Percentiles rank a stretch among this genome's conserved stretches.
phyloP scores from a whole-genome alignment of 1,284 basidiomycete genomes.

The Boletus albobrunnescens region DNA sequence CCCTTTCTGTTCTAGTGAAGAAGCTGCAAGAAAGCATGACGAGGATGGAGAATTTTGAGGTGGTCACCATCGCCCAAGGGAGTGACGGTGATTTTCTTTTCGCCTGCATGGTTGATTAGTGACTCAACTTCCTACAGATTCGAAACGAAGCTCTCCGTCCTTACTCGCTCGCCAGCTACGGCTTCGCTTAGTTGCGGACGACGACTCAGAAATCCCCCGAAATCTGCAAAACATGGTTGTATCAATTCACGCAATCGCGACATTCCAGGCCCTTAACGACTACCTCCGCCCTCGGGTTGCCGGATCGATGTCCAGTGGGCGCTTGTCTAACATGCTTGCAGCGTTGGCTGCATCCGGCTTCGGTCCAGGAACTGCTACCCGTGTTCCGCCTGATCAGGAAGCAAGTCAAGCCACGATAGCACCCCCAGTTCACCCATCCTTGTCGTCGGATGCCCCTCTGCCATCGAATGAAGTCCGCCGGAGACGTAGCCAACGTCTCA shows the following conservation, averaged over 20 bases:
- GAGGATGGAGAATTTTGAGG: conserved; percentile 91
- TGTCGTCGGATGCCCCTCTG: conserved; percentile 27
- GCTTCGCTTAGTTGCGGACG: conserved; percentile 81
- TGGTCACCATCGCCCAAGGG: conserved; percentile 78
- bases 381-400: conserved; percentile 23
- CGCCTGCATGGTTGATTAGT: conserved; percentile 4
- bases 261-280: conserved; percentile 92
- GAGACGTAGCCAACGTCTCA: conserved; percentile 79
- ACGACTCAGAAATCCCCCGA: conserved; percentile 82
- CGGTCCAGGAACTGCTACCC: conserved; percentile 38
- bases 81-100: conserved; percentile 53
- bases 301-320: conserved; percentile 61
- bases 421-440: conserved; percentile 30
- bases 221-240: conserved; percentile 86
- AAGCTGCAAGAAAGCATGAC: conserved; percentile 92
- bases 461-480: conserved; percentile 45
- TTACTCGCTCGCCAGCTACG: conserved; percentile 85
- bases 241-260: conserved; percentile 94
- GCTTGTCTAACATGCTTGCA: conserved; percentile 87
- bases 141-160: conserved; percentile 81
- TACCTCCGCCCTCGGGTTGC: conserved; percentile 88
- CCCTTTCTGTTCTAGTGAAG: conserved; percentile 83
- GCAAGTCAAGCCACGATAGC: conserved; percentile 23
- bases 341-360: conserved; percentile 80
- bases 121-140: conserved; percentile 46